Evolutionary conservation across 2,329 filamentous ascomycete genomes (phyloP).

Genomic region (Fusarium chlamydosporum): DNA sequence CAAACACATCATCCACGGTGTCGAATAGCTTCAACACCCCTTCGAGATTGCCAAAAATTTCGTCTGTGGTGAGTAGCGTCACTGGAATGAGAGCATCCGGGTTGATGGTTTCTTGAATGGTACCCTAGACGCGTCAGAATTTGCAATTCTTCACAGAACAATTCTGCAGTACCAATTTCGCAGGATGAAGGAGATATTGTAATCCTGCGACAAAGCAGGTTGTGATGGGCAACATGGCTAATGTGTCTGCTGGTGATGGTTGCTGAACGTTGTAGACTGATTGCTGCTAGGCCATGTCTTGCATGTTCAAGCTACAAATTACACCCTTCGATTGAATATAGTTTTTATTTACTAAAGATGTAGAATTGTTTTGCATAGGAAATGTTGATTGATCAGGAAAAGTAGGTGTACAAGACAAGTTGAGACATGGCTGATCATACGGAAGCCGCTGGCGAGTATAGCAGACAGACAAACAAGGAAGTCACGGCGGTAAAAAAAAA

Average conservation of each 20-base stretch:
- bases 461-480: not conserved
- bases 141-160: not conserved
- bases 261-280: constrained; percentile 10
- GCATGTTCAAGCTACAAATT: not conserved
- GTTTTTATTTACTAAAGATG: not conserved
- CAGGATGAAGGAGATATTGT: constrained; percentile 59
- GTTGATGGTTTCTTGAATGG: constrained; percentile 60
- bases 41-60: constrained; percentile 57
- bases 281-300: constrained; percentile 18
- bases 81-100: constrained; percentile 59
- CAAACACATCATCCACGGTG: constrained; percentile 58
- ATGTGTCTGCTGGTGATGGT: constrained; percentile 1
- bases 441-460: not conserved
- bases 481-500: not conserved
- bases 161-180: constrained; percentile 52
- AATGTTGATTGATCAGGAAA: not conserved
- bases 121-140: constrained; percentile 51
- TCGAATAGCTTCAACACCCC: constrained; percentile 53
- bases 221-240: constrained; percentile 52
- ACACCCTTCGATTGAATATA: not conserved
- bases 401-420: constrained; percentile 19
- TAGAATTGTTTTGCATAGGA: not conserved
- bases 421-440: constrained; percentile 18
- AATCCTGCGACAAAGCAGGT: constrained; percentile 57
- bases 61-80: constrained; percentile 57